Conservation (phyloP, 2,329 filamentous ascomycete genomes). For the Talaromyces sp. region DNA sequence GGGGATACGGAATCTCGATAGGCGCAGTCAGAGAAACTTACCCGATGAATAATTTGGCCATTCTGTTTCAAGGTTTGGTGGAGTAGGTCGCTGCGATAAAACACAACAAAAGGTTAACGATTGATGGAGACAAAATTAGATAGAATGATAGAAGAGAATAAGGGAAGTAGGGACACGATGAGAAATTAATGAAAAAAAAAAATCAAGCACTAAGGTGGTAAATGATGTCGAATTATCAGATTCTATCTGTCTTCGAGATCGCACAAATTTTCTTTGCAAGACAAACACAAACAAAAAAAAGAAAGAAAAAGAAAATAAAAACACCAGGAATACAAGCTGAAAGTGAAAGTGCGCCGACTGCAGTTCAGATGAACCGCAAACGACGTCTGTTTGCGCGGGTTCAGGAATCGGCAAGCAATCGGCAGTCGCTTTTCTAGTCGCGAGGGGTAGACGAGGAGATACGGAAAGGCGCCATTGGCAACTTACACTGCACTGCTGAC, state of each 20-base stretch:
- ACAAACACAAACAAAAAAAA: background rate
- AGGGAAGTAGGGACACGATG: background rate
- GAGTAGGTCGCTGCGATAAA: background rate
- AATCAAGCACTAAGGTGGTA: background rate
- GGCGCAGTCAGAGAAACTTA: slow-evolving; percentile 39
- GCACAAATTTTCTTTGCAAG: background rate
- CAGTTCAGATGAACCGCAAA: background rate
- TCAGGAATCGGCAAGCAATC: background rate
- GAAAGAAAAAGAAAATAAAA: background rate
- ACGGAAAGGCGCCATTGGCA: background rate
- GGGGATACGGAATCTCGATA: background rate
- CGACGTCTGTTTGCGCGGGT: background rate
- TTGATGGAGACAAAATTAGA: background rate
- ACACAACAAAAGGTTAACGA: background rate
- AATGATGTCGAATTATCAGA: slow-evolving; percentile 3
- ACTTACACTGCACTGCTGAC: slow-evolving; percentile 2
- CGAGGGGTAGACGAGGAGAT: background rate
- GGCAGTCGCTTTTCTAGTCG: background rate
- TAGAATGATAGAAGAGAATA: background rate
- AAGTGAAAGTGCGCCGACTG: background rate
- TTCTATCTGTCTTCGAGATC: background rate
- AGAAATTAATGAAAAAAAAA: background rate
- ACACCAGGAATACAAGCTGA: background rate
- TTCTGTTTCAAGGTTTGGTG: slow-evolving; percentile 40
- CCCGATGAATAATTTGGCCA: slow-evolving; percentile 97